These are phyloP conservation scores for Auriscalpium microsporum DNA, from an alignment of 768 basidiomycete genomes.

Conservation along the genomic window DNA sequence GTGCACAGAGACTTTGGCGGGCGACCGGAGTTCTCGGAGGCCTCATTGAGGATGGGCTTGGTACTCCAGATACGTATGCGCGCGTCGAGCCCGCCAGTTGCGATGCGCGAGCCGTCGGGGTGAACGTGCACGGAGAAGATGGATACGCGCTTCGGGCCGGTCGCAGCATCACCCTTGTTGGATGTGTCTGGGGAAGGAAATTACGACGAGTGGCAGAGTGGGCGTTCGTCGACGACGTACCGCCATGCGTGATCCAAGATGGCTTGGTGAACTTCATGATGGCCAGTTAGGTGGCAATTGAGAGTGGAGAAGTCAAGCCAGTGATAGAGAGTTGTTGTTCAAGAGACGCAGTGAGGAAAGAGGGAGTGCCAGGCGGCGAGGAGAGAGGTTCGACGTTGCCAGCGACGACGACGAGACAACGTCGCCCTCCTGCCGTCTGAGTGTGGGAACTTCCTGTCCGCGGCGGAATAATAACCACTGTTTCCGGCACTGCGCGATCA, in stretches of 20 bases:
- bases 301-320: too few relatives aligned
- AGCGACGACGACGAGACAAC: too few relatives aligned
- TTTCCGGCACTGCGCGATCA: too few relatives aligned
- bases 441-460: too few relatives aligned
- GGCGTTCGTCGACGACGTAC: conserved; percentile 26
- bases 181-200: conserved; percentile 26
- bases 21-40: conserved; percentile 55
- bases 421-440: too few relatives aligned
- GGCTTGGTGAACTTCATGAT: conserved; percentile 84
- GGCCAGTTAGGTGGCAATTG: too few relatives aligned
- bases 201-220: not conserved
- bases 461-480: too few relatives aligned
- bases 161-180: conserved; percentile 49
- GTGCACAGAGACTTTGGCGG: conserved; percentile 88
- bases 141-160: conserved; percentile 51
- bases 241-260: conserved; percentile 79
- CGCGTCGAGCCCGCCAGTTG: conserved; percentile 94
- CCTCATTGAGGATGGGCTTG: conserved; percentile 78
- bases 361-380: too few relatives aligned
- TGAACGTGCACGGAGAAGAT: conserved; percentile 94
- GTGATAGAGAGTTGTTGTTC: too few relatives aligned
- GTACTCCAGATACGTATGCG: conserved; percentile 98
- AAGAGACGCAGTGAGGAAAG: too few relatives aligned
- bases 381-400: too few relatives aligned
- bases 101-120: conserved; percentile 91